A percentile compares a stretch with the other conserved stretches of the same genome.
These are phyloP conservation scores for Diplocarpon mali DNA, from an alignment of 2,329 filamentous ascomycete genomes.

Conservation along the genomic window DNA sequence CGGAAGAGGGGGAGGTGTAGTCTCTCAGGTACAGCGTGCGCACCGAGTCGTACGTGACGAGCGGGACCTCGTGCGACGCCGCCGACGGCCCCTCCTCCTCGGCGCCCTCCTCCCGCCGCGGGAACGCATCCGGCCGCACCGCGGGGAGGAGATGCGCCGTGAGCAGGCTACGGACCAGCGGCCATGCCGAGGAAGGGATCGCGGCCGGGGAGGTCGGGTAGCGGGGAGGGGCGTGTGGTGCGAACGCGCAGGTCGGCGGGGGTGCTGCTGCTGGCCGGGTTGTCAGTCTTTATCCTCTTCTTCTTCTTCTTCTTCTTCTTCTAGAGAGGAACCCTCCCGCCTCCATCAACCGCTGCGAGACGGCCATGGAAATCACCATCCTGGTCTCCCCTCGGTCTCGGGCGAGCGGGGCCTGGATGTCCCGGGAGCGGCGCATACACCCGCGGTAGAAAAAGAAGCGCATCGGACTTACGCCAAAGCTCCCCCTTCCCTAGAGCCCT, in stretches of 20 bases:
- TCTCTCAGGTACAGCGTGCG: slow-evolving; percentile 10
- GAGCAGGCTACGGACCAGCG: slow-evolving; percentile 1
- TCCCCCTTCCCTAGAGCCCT: slow-evolving; percentile 9
- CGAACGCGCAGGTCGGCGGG: slow-evolving; percentile 1
- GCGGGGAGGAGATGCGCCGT: slow-evolving; percentile 1
- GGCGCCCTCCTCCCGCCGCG: too few relatives aligned
- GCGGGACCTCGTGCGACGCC: background rate
- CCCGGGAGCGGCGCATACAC: too few relatives aligned
- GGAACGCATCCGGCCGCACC: background rate
- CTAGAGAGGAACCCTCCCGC: too few relatives aligned
- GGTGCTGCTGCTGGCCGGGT: background rate
- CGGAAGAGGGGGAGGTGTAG: slow-evolving; percentile 2
- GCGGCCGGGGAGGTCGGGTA: slow-evolving; percentile 1
- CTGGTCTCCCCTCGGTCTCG: too few relatives aligned
- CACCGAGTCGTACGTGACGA: slow-evolving; percentile 3
- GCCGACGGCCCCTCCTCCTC: too few relatives aligned
- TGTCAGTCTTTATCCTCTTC: background rate
- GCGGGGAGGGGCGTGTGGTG: slow-evolving; percentile 4
- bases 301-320: too few relatives aligned
- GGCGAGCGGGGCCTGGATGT: too few relatives aligned
- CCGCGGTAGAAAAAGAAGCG: background rate
- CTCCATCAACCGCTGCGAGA: too few relatives aligned
- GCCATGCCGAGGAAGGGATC: slow-evolving; percentile 2
- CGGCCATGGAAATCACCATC: too few relatives aligned
- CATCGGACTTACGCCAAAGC: slow-evolving; percentile 7